Conservation (phyloP, 805 yeast species). For the Ogataea trehalophila region DNA sequence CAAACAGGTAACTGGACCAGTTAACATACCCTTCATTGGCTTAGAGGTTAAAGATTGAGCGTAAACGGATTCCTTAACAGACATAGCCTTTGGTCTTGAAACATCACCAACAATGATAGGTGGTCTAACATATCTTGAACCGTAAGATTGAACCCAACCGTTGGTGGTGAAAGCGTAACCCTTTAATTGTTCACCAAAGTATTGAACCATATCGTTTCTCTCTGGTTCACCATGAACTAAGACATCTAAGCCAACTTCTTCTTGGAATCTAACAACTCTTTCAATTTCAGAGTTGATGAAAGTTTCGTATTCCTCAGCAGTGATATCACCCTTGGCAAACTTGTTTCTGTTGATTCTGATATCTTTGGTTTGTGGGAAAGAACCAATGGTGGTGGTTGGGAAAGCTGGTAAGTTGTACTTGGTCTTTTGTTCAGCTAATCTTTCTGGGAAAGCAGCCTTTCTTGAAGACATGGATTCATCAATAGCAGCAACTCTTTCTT, state of each 20-base stretch:
- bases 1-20: conserved; percentile 99
- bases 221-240: conserved; percentile 99
- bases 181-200: conserved; percentile 97
- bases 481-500: conserved; percentile 76
- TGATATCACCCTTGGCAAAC: conserved; percentile 92
- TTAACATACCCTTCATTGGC: conserved; percentile 99
- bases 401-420: conserved; percentile 91
- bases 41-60: conserved; percentile 94
- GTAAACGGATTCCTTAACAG: conserved; percentile 98
- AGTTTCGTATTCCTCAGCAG: conserved; percentile 92
- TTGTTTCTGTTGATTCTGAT: conserved; percentile 98
- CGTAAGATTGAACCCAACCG: conserved; percentile 99
- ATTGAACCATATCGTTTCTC: conserved; percentile 99
- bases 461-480: conserved; percentile 77
- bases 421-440: conserved; percentile 83
- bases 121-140: conserved; percentile 99
- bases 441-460: conserved; percentile 77
- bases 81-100: conserved; percentile 97
- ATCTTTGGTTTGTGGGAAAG: conserved; percentile 99
- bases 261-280: conserved; percentile 97
- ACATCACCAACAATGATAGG: conserved; percentile 99
- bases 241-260: conserved; percentile 96
- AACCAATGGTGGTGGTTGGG: conserved; percentile 99
- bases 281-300: conserved; percentile 97
- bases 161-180: conserved; percentile 98